Percentiles rank a stretch among this genome's conserved stretches.
phyloP scores from a whole-genome alignment of 306 rosid species.

The Prinsepia uniflora region DNA sequence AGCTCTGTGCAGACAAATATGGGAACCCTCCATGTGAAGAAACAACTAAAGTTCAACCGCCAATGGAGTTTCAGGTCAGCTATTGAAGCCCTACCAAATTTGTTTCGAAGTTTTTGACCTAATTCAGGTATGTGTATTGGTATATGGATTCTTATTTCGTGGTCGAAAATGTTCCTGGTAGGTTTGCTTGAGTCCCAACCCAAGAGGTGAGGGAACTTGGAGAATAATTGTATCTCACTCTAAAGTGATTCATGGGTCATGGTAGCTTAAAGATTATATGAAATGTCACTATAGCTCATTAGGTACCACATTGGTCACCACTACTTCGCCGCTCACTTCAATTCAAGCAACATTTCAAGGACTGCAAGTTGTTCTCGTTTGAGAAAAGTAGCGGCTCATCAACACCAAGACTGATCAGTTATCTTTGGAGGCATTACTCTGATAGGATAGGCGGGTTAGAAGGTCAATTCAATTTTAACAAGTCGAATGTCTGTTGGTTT shows the following conservation, averaged over 20 bases:
- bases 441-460: too few relatives aligned
- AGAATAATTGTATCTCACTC: background rate
- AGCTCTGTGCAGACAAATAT: background rate
- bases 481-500: too few relatives aligned
- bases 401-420: background rate
- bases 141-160: too few relatives aligned
- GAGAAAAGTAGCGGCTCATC: background rate
- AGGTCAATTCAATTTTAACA: too few relatives aligned
- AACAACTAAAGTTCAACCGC: background rate
- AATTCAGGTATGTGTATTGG: too few relatives aligned
- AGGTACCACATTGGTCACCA: background rate
- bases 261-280: background rate
- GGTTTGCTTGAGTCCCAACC: too few relatives aligned
- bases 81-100: background rate
- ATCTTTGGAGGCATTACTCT: too few relatives aligned
- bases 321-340: background rate
- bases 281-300: background rate
- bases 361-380: background rate
- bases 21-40: conserved; percentile 1
- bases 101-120: too few relatives aligned
- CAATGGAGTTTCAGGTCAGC: conserved; percentile 11
- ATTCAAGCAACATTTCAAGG: background rate
- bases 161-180: too few relatives aligned
- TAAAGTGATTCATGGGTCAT: background rate
- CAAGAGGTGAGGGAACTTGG: background rate